Conservation (phyloP, 805 yeast genomes). For the Wickerhamiella dianesei region DNA sequence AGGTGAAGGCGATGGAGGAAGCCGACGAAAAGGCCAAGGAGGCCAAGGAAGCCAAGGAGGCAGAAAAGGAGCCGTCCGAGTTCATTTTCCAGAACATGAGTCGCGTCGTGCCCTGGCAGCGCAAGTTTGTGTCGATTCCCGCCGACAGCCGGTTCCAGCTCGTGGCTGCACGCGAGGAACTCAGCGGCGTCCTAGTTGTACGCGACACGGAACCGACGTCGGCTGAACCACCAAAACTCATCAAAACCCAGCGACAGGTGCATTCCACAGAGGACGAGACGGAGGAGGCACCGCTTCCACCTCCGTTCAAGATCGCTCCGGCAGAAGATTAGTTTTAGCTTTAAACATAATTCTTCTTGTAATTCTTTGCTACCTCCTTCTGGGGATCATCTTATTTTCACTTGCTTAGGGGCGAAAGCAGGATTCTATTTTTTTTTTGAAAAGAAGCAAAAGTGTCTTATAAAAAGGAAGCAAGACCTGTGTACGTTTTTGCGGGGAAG, state of each 20-base stretch:
- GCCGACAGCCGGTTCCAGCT: conserved; percentile 63
- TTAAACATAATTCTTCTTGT: not conserved
- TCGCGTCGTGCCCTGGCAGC: conserved; percentile 80
- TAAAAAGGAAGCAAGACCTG: too few species aligned
- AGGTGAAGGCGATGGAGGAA: conserved; percentile 17
- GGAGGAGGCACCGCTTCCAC: conserved; percentile 38
- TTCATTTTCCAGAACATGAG: conserved; percentile 66
- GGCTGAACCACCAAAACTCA: conserved; percentile 37
- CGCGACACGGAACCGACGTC: conserved; percentile 21
- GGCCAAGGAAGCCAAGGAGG: conserved; percentile 19
- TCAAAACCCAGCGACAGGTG: conserved; percentile 79
- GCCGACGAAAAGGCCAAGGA: conserved; percentile 19
- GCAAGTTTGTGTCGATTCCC: conserved; percentile 70
- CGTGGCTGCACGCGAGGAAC: conserved; percentile 40
- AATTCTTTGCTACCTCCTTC: too few species aligned
- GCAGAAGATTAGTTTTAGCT: not conserved
- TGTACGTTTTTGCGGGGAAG: too few species aligned
- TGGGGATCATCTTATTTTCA: too few species aligned
- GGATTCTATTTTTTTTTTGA: too few species aligned
- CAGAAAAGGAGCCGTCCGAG: conserved; percentile 32
- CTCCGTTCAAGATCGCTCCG: conserved; percentile 23
- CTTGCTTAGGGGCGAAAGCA: too few species aligned
- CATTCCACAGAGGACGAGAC: conserved; percentile 65
- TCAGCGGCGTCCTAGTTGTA: conserved; percentile 26
- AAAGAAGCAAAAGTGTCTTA: too few species aligned